phyloP scores from a whole-genome alignment of 2,329 filamentous ascomycete species.

The Cadophora sp. region DNA sequence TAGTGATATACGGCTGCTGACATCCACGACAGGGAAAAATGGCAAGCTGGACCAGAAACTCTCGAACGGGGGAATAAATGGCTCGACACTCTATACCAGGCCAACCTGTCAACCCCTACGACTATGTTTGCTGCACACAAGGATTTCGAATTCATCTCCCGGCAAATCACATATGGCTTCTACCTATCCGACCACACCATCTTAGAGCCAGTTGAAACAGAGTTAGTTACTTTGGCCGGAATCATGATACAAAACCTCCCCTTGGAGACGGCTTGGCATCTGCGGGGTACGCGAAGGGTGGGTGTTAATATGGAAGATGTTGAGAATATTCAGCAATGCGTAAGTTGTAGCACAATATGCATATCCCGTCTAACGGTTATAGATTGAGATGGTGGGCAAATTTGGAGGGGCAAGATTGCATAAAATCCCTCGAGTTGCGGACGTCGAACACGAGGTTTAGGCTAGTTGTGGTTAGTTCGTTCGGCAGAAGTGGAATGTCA shows the following conservation, averaged over 20 bases:
- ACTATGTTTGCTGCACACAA: conserved; percentile 52
- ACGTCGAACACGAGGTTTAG: conserved; percentile 50
- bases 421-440: conserved; percentile 48
- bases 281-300: conserved; percentile 56
- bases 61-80: conserved; percentile 59
- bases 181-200: conserved; percentile 63
- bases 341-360: conserved; percentile 29
- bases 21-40: conserved; percentile 58
- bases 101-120: conserved; percentile 45
- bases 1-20: conserved; percentile 12
- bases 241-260: conserved; percentile 65
- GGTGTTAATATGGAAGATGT: conserved; percentile 53
- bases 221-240: conserved; percentile 58
- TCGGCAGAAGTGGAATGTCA: background rate
- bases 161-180: conserved; percentile 64
- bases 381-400: conserved; percentile 49
- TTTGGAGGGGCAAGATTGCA: conserved; percentile 47
- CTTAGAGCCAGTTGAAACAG: conserved; percentile 60
- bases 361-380: conserved; percentile 39
- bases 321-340: conserved; percentile 47
- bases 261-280: conserved; percentile 61
- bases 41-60: conserved; percentile 64
- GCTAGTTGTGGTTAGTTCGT: background rate
- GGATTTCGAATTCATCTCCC: conserved; percentile 59
- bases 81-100: conserved; percentile 56